A percentile compares a stretch with the other conserved stretches of the same genome.
phyloP scores from a whole-genome alignment of 495 filamentous ascomycete genomes.

The Letharia columbiana region DNA sequence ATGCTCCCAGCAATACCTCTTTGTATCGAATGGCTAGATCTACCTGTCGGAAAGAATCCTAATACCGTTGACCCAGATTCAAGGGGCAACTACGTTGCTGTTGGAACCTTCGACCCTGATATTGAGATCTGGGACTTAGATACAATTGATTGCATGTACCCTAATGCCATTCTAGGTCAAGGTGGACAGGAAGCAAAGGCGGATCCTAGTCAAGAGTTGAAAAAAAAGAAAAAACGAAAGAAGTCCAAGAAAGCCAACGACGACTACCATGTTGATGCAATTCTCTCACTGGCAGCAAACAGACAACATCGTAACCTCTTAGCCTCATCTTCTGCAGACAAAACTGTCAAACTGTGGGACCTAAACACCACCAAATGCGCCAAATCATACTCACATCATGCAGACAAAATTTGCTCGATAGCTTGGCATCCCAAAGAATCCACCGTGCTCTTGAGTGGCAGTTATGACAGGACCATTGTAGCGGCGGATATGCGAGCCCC shows the following conservation, averaged over 20 bases:
- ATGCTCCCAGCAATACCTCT: conserved; percentile 97
- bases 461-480: conserved; percentile 87
- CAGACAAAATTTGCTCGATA: conserved; percentile 91
- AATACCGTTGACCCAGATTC: conserved; percentile 33
- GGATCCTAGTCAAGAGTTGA: conserved; percentile 40
- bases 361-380: conserved; percentile 83
- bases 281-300: conserved; percentile 85
- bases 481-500: conserved; percentile 91
- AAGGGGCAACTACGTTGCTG: conserved; percentile 78
- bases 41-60: conserved; percentile 64
- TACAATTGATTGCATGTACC: conserved; percentile 92
- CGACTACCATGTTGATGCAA: conserved; percentile 86
- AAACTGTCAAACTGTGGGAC: conserved; percentile 97
- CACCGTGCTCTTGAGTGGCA: conserved; percentile 80
- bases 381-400: conserved; percentile 84
- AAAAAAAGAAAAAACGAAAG: conserved; percentile 79
- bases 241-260: conserved; percentile 80
- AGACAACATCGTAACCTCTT: conserved; percentile 87
- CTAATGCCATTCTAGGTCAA: conserved; percentile 92
- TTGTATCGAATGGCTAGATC: conserved; percentile 88
- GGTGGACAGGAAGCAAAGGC: conserved; percentile 45
- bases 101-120: conserved; percentile 96
- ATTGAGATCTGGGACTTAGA: conserved; percentile 99
- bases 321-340: conserved; percentile 92
- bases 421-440: conserved; percentile 85